These are phyloP conservation scores for Evansstolkia leycettana DNA, from an alignment of 495 filamentous ascomycete genomes.

Conservation along the genomic window DNA sequence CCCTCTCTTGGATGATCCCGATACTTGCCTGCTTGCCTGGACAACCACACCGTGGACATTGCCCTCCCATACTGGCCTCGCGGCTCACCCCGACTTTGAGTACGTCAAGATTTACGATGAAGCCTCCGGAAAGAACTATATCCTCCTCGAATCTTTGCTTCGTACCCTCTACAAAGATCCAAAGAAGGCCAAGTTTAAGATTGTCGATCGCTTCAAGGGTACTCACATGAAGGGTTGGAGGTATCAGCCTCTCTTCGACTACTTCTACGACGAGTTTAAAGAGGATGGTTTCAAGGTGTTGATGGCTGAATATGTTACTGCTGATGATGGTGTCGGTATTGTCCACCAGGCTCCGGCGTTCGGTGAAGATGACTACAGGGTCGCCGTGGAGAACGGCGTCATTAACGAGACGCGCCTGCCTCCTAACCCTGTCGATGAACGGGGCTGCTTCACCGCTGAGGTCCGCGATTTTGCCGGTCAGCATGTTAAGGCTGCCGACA, in stretches of 20 bases:
- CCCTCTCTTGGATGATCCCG: slow-evolving; percentile 62
- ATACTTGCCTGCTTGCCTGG: slow-evolving; percentile 74
- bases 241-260: slow-evolving; percentile 85
- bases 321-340: slow-evolving; percentile 87
- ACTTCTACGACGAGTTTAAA: slow-evolving; percentile 91
- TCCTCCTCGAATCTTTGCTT: slow-evolving; percentile 76
- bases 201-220: slow-evolving; percentile 71
- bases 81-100: slow-evolving; percentile 80
- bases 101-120: slow-evolving; percentile 89
- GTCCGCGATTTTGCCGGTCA: slow-evolving; percentile 78
- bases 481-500: slow-evolving; percentile 91
- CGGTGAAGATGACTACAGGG: slow-evolving; percentile 93
- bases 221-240: slow-evolving; percentile 84
- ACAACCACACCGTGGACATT: slow-evolving; percentile 97
- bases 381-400: slow-evolving; percentile 65
- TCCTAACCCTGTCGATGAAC: slow-evolving; percentile 81
- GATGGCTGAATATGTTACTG: slow-evolving; percentile 80
- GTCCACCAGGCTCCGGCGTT: slow-evolving; percentile 94
- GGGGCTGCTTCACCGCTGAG: slow-evolving; percentile 67
- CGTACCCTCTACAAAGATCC: slow-evolving; percentile 86
- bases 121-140: slow-evolving; percentile 68
- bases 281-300: slow-evolving; percentile 75
- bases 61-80: slow-evolving; percentile 71
- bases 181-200: slow-evolving; percentile 94
- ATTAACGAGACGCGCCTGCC: slow-evolving; percentile 65